phyloP scores from a whole-genome alignment of 2,329 filamentous ascomycete species.

The Epichloe festucae region DNA sequence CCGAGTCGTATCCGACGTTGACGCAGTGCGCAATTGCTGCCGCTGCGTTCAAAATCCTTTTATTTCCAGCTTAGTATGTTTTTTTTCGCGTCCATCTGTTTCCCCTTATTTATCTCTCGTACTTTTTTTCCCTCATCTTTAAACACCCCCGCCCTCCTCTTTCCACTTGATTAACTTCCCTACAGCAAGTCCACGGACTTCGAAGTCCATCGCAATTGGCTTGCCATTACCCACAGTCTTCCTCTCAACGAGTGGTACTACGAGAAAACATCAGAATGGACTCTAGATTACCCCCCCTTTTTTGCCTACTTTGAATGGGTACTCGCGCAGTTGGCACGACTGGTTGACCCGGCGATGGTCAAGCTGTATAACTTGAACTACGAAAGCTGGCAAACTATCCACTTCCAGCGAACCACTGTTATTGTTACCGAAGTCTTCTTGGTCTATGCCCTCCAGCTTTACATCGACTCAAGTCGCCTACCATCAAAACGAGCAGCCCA shows the following conservation, averaged over 20 bases:
- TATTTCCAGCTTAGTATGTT: slow-evolving; percentile 88
- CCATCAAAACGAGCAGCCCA: slow-evolving; percentile 64
- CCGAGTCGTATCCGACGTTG: slow-evolving; percentile 75
- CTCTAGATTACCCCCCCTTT: slow-evolving; percentile 89
- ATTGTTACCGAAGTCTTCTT: slow-evolving; percentile 75
- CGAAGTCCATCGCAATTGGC: slow-evolving; percentile 97
- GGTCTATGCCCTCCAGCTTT: slow-evolving; percentile 70
- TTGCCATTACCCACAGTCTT: slow-evolving; percentile 85
- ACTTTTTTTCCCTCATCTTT: neutral
- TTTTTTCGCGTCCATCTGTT: neutral
- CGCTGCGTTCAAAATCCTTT: slow-evolving; percentile 76
- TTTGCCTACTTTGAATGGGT: slow-evolving; percentile 96
- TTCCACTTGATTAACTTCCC: neutral
- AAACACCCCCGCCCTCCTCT: neutral
- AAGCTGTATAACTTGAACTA: slow-evolving; percentile 69
- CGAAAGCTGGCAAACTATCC: slow-evolving; percentile 85
- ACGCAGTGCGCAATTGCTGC: slow-evolving; percentile 77
- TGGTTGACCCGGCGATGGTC: slow-evolving; percentile 72
- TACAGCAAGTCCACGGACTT: slow-evolving; percentile 95
- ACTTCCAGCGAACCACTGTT: slow-evolving; percentile 85
- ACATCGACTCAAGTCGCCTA: slow-evolving; percentile 56
- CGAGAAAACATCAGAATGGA: slow-evolving; percentile 98
- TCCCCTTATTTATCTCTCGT: neutral
- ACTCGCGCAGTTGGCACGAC: slow-evolving; percentile 66
- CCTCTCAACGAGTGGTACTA: slow-evolving; percentile 87